These are phyloP conservation scores for Mariannaea sp. DNA, from an alignment of 2,329 filamentous ascomycete species.

Conservation along the genomic window DNA sequence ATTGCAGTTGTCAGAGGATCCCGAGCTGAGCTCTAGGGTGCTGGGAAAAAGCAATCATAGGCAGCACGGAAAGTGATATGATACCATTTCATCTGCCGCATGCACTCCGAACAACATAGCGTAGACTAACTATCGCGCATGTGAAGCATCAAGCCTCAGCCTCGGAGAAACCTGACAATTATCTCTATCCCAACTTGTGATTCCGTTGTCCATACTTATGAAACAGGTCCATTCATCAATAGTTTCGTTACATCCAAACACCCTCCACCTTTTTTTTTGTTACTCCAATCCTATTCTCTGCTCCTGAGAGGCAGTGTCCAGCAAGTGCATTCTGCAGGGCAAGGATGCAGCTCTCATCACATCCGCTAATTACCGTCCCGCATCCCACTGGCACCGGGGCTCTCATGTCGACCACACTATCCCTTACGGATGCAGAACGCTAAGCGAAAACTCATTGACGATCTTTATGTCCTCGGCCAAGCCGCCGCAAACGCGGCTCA, in stretches of 20 bases:
- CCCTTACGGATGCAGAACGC: constrained; percentile 4
- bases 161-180: no score
- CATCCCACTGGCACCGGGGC: constrained; percentile 4
- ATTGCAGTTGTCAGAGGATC: not conserved
- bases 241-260: no score
- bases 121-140: no score
- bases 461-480: constrained; percentile 3
- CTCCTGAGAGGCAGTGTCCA: no score
- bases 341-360: constrained; percentile 8
- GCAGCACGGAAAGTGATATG: not conserved
- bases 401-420: constrained; percentile 9
- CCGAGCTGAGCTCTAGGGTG: not conserved
- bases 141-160: not conserved
- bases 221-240: no score
- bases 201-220: no score
- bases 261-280: not conserved
- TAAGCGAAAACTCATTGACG: constrained; percentile 3
- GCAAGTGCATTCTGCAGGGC: no score
- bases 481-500: constrained; percentile 11
- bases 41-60: not conserved
- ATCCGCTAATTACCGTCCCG: not conserved
- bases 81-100: not conserved
- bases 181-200: no score
- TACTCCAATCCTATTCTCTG: not conserved
- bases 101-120: not conserved